phyloP scores from a whole-genome alignment of 176 grass and related monocot genomes.

The Panicum miliaceum region DNA sequence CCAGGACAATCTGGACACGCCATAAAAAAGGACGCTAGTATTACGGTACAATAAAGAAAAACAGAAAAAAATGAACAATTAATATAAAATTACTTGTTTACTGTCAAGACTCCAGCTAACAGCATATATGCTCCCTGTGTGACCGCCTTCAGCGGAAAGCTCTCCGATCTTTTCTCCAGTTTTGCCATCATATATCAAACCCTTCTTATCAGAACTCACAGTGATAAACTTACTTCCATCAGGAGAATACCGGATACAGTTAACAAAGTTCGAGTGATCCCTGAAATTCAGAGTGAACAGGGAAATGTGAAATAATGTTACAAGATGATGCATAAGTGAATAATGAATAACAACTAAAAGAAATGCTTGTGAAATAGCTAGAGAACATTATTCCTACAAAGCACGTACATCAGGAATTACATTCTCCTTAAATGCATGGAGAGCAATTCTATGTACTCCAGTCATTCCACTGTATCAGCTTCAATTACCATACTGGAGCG shows the following conservation, averaged over 20 bases:
- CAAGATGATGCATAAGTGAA: constrained; percentile 4
- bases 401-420: neutral
- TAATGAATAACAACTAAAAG: constrained; percentile 7
- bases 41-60: constrained; percentile 18
- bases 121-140: constrained; percentile 97
- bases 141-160: constrained; percentile 63
- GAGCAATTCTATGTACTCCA: neutral
- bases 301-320: constrained; percentile 33
- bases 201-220: constrained; percentile 97
- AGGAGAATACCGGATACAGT: constrained; percentile 88
- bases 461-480: constrained; percentile 7
- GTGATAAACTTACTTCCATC: constrained; percentile 98
- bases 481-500: neutral
- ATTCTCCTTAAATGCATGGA: constrained; percentile 15
- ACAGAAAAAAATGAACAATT: constrained; percentile 38
- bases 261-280: constrained; percentile 96
- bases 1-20: neutral
- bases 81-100: constrained; percentile 76
- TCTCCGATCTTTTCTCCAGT: constrained; percentile 94
- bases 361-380: constrained; percentile 28
- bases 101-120: constrained; percentile 96
- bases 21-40: constrained; percentile 18
- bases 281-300: constrained; percentile 53
- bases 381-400: constrained; percentile 31
- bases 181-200: constrained; percentile 91